These are phyloP conservation scores for Peterozyma xylosa DNA, from an alignment of 805 yeast species.

Conservation along the genomic window DNA sequence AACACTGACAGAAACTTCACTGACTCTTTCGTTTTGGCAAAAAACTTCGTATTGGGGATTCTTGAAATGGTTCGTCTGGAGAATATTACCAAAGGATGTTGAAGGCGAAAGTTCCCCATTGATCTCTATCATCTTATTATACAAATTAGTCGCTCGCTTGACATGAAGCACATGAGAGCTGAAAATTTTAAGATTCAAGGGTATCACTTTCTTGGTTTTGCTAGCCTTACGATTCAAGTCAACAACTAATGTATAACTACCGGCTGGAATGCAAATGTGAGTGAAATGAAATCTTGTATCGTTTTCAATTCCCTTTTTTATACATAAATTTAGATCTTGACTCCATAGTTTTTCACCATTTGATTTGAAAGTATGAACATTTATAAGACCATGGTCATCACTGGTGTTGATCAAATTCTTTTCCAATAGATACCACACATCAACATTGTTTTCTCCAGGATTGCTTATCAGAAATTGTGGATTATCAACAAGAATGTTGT, in stretches of 20 bases:
- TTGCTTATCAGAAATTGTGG: conserved; percentile 41
- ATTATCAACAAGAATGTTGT: conserved; percentile 16
- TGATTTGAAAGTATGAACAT: conserved; percentile 19
- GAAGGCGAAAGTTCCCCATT: conserved; percentile 37
- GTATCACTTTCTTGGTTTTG: conserved; percentile 1
- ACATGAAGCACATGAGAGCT: conserved; percentile 13
- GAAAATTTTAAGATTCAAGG: conserved; percentile 11
- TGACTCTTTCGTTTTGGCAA: conserved; percentile 15
- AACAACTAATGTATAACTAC: conserved; percentile 15
- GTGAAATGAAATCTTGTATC: conserved; percentile 24
- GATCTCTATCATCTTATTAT: conserved; percentile 13
- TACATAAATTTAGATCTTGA: conserved; percentile 2
- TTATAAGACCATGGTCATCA: conserved; percentile 6
- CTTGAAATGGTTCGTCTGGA: conserved; percentile 31
- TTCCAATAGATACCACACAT: conserved; percentile 43
- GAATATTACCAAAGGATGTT: conserved; percentile 50
- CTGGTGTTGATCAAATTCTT: conserved; percentile 28
- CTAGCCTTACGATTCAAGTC: conserved; percentile 7
- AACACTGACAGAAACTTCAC: conserved; percentile 14
- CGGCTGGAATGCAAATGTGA: conserved; percentile 14
- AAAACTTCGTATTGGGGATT: conserved; percentile 48
- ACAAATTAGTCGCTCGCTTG: conserved; percentile 23
- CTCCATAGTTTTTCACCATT: conserved; percentile 24
- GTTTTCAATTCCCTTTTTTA: conserved; percentile 14
- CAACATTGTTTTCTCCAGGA: conserved; percentile 14